Evolutionary conservation across 2,329 filamentous ascomycete species (phyloP), one percentile per base, ranked within the genome.

Genomic region (Fusarium globosum): DNA sequence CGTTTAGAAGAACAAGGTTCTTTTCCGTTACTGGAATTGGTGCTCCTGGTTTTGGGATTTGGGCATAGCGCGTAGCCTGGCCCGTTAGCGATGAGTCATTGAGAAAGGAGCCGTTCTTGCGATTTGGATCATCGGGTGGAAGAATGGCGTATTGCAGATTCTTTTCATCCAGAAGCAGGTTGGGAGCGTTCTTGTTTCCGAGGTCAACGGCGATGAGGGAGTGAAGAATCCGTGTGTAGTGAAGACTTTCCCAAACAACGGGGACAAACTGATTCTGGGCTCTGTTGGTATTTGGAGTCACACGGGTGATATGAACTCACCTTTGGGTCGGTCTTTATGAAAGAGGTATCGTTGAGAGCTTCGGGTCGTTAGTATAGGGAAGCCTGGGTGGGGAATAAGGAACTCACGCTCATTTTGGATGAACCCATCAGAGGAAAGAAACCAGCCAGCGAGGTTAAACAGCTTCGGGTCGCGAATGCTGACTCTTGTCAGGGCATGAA

Each of bases 111-210:
- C 66, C 65, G 2, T 33, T 11, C 21, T 72, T 36, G 21, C 71
- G 58, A 14, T 69, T 73, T 1, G 46, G 28, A 6, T 72, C 58
- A 14, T 73, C 65, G 15, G 65, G 57, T 7, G 69, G 61, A 0
- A 61, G n/a, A 2, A 73, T 69, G 23, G 65, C 71, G 14, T 72
- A 73, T 16, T 41, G 41, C 16, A 73, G 69, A 13, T 49, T n/a
- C 4, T 61, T 18, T 10, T 72, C 39, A 6, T 46, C 41, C 1
- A 69, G 21, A 4, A 73, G 49, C 1, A 73, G 43, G 11, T 67
- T 73, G 1, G 61, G 58, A 0, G 61, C 48, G 1, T 55, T 7
- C 7, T 70, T 58, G 33, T 52, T 72, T 3, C 71, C 71, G 2
- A 73, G 61, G 30, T 73, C 71, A 3, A 64, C 33, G 4, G 65